phyloP scores from a whole-genome alignment of 352 stramenopile species.

The Globisporangium cylindrosporum region DNA sequence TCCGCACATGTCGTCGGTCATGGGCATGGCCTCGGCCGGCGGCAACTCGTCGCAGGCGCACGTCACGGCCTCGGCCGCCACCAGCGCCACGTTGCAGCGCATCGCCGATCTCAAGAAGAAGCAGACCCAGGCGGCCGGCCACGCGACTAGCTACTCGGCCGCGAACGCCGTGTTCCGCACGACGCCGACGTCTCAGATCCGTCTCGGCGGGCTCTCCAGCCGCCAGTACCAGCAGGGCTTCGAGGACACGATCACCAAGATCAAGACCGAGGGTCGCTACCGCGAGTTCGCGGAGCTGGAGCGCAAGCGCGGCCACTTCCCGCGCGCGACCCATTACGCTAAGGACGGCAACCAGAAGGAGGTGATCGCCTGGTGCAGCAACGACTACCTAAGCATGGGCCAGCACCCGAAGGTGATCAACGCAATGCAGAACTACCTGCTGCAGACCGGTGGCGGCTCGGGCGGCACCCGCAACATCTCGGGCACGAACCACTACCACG shows the following conservation, averaged over 20 bases:
- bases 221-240: constrained; percentile 74
- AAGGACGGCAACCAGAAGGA: constrained; percentile 70
- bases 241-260: constrained; percentile 68
- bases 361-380: constrained; percentile 88
- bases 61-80: constrained; percentile 38
- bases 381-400: constrained; percentile 91
- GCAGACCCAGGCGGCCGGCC: constrained; percentile 27
- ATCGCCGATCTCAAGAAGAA: constrained; percentile 70
- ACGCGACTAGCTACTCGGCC: constrained; percentile 32
- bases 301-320: constrained; percentile 84
- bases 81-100: constrained; percentile 66
- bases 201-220: constrained; percentile 55
- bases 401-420: constrained; percentile 85
- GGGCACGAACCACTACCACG: constrained; percentile 91
- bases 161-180: constrained; percentile 59
- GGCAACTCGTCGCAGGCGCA: constrained; percentile 61
- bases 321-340: constrained; percentile 72
- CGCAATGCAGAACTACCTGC: constrained; percentile 80
- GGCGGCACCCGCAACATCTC: constrained; percentile 90
- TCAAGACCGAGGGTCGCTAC: constrained; percentile 87
- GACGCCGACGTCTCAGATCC: constrained; percentile 45
- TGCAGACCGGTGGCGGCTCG: constrained; percentile 77
- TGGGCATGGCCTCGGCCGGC: constrained; percentile 51
- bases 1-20: constrained; percentile 83
- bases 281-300: constrained; percentile 85